Percentiles rank a stretch among this genome's conserved stretches.
phyloP scores from a whole-genome alignment of 306 rosid genomes.

The Fagus sylvatica region DNA sequence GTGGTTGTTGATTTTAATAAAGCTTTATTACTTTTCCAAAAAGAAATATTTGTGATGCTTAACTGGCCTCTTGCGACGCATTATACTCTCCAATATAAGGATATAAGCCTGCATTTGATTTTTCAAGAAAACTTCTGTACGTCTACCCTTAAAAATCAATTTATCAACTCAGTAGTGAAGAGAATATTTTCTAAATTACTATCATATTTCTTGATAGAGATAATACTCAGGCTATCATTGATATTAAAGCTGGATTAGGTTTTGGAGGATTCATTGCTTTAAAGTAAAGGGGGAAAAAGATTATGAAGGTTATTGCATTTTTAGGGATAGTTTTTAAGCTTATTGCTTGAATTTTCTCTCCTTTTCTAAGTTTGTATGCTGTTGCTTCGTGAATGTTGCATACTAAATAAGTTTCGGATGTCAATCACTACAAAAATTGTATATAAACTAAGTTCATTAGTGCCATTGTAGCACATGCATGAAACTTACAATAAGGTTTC shows the following conservation, averaged over 20 bases:
- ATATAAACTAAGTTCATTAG: not conserved
- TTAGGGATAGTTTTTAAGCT: too few species aligned
- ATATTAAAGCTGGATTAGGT: not conserved
- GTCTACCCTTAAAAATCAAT: not conserved
- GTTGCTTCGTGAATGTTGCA: not conserved
- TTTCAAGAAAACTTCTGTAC: not conserved
- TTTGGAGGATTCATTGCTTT: constrained; percentile 2
- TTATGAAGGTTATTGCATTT: not conserved
- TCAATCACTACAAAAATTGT: not conserved
- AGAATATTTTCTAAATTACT: too few species aligned
- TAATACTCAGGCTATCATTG: not conserved
- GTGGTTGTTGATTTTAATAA: too few species aligned
- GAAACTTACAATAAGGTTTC: not conserved
- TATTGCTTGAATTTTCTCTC: not conserved
- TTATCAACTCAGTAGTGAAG: not conserved
- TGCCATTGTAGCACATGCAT: not conserved
- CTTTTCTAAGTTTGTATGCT: not conserved
- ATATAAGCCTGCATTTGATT: not conserved
- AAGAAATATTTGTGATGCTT: not conserved
- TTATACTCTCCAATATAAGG: not conserved
- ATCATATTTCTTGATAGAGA: not conserved
- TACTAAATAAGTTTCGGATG: not conserved
- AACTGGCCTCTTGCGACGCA: not conserved
- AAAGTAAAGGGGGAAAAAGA: not conserved
- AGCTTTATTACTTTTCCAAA: too few species aligned